A percentile compares a stretch with the other conserved stretches of the same genome.
Conservation (phyloP, 202 grass and related monocot species). For the Musa balbisiana region DNA sequence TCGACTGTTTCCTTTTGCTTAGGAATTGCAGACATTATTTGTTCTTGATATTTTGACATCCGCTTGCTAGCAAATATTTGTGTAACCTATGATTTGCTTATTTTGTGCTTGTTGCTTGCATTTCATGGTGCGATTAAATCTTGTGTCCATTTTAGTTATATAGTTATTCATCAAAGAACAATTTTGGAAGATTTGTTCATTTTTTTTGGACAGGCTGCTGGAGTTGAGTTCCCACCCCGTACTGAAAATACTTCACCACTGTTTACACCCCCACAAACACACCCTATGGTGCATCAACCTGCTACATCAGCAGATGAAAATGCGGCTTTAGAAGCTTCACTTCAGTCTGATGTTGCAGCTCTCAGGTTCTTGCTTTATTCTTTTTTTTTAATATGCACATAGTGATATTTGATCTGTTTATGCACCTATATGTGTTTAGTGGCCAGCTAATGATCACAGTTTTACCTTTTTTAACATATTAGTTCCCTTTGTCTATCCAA, state of each 20-base stretch:
- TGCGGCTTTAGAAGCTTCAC: conserved; percentile 70
- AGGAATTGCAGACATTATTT: background rate
- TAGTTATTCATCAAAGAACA: conserved; percentile 6
- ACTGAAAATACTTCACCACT: conserved; percentile 61
- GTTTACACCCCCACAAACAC: conserved; percentile 88
- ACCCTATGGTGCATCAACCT: conserved; percentile 56
- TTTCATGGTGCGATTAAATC: background rate
- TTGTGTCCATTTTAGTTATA: background rate
- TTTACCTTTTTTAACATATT: background rate
- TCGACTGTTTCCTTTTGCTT: background rate
- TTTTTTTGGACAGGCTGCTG: conserved; percentile 55
- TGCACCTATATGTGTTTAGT: background rate
- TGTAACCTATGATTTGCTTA: background rate
- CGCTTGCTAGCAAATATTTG: background rate
- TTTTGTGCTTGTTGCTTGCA: background rate
- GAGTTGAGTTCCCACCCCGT: conserved; percentile 89
- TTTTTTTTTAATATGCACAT: conserved; percentile 11
- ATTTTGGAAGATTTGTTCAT: conserved; percentile 13
- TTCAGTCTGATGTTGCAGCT: conserved; percentile 57
- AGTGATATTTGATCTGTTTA: background rate
- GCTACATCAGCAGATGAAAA: conserved; percentile 56
- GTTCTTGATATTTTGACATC: background rate
- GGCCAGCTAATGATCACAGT: background rate
- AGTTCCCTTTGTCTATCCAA: background rate
- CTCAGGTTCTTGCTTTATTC: conserved; percentile 43